Percentiles rank a stretch among this genome's conserved stretches.
These are phyloP conservation scores for Cymbidium sinense DNA, from an alignment of 106 monocot genomes.

Conservation along the genomic window DNA sequence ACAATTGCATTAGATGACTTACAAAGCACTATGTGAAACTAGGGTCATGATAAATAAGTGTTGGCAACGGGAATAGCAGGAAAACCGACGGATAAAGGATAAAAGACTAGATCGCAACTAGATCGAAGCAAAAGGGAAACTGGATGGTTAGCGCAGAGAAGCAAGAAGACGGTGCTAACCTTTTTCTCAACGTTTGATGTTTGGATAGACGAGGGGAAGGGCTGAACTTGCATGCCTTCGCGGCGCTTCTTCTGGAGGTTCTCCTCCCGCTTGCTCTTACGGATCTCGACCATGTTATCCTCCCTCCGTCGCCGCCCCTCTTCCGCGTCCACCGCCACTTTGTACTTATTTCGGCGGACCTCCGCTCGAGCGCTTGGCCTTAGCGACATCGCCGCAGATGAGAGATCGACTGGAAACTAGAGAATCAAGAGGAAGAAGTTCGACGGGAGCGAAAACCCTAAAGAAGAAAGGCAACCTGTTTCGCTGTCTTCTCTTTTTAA, in stretches of 20 bases:
- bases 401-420: background rate
- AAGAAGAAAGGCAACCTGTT: background rate
- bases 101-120: background rate
- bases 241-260: constrained; percentile 60
- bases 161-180: constrained; percentile 10
- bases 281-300: constrained; percentile 75
- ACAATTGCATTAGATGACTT: background rate
- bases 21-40: background rate
- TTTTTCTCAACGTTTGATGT: constrained; percentile 38
- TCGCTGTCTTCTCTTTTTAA: background rate
- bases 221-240: constrained; percentile 49
- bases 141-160: background rate
- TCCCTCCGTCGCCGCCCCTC: constrained; percentile 59
- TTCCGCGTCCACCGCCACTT: constrained; percentile 61
- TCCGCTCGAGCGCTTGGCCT: constrained; percentile 61
- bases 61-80: background rate
- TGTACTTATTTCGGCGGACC: constrained; percentile 57
- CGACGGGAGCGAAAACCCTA: constrained; percentile 1
- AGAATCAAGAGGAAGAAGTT: background rate
- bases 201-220: constrained; percentile 16
- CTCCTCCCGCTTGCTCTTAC: constrained; percentile 51
- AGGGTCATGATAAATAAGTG: background rate
- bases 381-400: constrained; percentile 40
- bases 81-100: background rate
- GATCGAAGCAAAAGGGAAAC: background rate